Evolutionary conservation across 2,329 filamentous ascomycete species (phyloP), one percentile per base, ranked within the genome.

Genomic region (Cladophialophora yegresii): DNA sequence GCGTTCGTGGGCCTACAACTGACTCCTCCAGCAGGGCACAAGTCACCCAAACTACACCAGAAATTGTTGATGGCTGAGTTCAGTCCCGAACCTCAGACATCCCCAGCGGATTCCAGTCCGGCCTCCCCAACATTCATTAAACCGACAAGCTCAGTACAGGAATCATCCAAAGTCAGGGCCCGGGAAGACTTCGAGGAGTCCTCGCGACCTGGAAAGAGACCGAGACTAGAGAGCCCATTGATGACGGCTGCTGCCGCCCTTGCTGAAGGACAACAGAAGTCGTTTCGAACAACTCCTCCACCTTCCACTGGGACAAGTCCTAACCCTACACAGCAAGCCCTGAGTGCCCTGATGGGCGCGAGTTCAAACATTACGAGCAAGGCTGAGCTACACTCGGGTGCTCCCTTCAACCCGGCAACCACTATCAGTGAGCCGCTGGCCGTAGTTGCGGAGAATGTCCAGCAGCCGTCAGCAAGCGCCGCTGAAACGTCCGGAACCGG

Each of bases 201-300:
- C 1, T 69, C 72, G 12, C 61, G 68, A 33, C 74, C 78, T 53
- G 77, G 75, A 43, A 75, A 77, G 63, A 75, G 75, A 30, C 72
- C 73, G 57, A 73, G 74, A 36, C 72, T 75, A 13, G 70, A 77
- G 49, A 70, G 75, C 47, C 73, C 66, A 69, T 82, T 73, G 76
- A 74, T 72, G 70, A 78, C 71, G 76, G 81, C 73, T 83, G 89
- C 76, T 83, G 86, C 26, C n/a, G 67, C 69, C 20, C 78, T 87
- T 61, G 85, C 82, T 65, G 85, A 89, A 69, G 65, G 66, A 72
- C 56, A 66, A 67, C 59, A 75, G 75, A 66, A 72, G 73, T 58
- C 71, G 70, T 59, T 63, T 73, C 33, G 72, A 73, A 30, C 53
- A 7, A 50, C 47, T 2, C 61, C 62, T 12, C 54, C 62, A 1